Percentiles rank a stretch among this genome's conserved stretches.
phyloP scores from a whole-genome alignment of 768 basidiomycete species.

The Lentinus tigrinus region DNA sequence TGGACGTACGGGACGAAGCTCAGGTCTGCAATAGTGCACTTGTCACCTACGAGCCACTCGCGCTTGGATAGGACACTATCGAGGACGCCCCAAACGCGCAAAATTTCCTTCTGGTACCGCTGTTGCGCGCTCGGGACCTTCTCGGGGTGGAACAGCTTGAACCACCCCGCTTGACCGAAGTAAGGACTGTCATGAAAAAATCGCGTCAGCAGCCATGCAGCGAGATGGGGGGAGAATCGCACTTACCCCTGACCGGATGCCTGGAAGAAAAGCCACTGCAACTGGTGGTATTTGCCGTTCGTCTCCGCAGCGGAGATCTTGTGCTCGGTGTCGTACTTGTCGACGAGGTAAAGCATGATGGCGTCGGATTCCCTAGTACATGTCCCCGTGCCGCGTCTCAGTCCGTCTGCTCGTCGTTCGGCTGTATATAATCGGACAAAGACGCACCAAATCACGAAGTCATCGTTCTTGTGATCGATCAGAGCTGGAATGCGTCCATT shows the following conservation, averaged over 20 bases:
- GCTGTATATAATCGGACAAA: background rate
- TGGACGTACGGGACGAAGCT: conserved; percentile 6
- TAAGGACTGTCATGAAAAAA: background rate
- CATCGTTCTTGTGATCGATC: conserved; percentile 24
- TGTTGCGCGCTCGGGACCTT: conserved; percentile 9
- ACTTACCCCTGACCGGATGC: conserved; percentile 21
- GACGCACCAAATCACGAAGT: conserved; percentile 25
- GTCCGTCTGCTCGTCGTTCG: background rate
- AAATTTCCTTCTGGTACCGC: conserved; percentile 12
- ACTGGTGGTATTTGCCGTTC: background rate
- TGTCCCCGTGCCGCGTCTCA: background rate
- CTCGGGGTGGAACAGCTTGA: background rate
- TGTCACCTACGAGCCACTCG: conserved; percentile 12
- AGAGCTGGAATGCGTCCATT: conserved; percentile 33
- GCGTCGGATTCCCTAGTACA: conserved; percentile 31
- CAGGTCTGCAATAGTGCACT: conserved; percentile 7
- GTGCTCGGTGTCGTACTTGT: conserved; percentile 39
- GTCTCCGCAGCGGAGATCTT: conserved; percentile 20
- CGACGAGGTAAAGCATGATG: conserved; percentile 38
- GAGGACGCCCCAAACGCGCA: conserved; percentile 11
- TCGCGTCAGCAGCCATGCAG: background rate
- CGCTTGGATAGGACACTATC: background rate
- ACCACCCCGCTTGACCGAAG: conserved; percentile 7
- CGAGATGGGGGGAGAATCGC: background rate
- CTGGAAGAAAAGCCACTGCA: conserved; percentile 42